These are phyloP conservation scores for Mycena metata DNA, from an alignment of 768 basidiomycete species.

Conservation along the genomic window DNA sequence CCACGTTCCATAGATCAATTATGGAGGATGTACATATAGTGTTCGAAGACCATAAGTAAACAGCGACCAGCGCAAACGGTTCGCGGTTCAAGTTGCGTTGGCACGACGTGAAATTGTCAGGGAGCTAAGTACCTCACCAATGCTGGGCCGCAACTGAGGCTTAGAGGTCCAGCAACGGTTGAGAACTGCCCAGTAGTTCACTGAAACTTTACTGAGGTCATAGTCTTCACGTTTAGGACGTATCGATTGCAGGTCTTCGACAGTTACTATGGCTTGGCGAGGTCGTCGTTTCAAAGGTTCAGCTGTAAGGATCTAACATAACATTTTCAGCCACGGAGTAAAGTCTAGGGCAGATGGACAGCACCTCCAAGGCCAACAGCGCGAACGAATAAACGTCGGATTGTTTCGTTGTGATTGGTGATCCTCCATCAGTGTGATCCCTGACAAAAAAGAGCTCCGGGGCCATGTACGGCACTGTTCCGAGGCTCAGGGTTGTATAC, in stretches of 20 bases:
- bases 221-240: slow-evolving; percentile 23
- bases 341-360: background rate
- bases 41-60: too few relatives aligned
- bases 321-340: slow-evolving; percentile 8
- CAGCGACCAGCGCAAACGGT: too few relatives aligned
- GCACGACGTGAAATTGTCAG: slow-evolving; percentile 4
- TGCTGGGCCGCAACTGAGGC: slow-evolving; percentile 3
- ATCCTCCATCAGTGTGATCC: background rate
- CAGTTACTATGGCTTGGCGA: background rate
- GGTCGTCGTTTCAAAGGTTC: slow-evolving; percentile 9
- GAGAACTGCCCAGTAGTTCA: slow-evolving; percentile 2
- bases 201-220: background rate
- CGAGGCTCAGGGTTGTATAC: too few relatives aligned
- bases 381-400: slow-evolving; percentile 32
- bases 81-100: too few relatives aligned
- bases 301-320: slow-evolving; percentile 23
- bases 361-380: slow-evolving; percentile 28
- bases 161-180: slow-evolving; percentile 22
- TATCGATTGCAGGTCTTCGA: background rate
- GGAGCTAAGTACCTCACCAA: slow-evolving; percentile 14
- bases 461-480: too few relatives aligned
- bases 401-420: slow-evolving; percentile 16
- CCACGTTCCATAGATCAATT: too few relatives aligned
- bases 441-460: background rate
- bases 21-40: too few relatives aligned